Conservation (phyloP, 352 stramenopile genomes). For the Thalassiosira ordinaria region DNA sequence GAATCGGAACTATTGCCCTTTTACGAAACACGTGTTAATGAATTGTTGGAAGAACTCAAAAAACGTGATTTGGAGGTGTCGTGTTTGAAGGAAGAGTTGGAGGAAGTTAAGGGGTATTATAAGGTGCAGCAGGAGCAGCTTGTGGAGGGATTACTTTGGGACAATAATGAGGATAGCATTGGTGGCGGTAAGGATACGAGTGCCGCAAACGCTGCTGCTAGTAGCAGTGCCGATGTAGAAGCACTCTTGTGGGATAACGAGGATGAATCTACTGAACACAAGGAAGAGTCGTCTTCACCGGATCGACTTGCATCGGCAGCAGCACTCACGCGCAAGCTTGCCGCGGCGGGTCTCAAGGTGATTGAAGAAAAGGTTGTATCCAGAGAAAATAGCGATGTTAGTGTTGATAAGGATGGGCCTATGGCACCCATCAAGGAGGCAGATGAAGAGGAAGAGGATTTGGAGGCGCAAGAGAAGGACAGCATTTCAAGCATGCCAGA, state of each 20-base stretch:
- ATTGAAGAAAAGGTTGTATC: conserved; percentile 12
- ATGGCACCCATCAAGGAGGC: background rate
- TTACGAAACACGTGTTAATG: background rate
- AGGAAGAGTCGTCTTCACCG: too few species aligned
- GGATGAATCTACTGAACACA: too few species aligned
- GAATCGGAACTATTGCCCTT: background rate
- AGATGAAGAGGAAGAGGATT: background rate
- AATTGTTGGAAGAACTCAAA: conserved; percentile 5
- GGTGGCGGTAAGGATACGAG: background rate
- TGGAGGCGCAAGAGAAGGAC: too few species aligned
- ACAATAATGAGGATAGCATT: conserved; percentile 1
- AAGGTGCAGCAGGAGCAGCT: conserved; percentile 8
- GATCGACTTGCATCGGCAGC: background rate
- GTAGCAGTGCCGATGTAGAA: background rate
- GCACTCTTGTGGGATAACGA: too few species aligned
- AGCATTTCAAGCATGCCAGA: too few species aligned
- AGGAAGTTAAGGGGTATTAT: background rate
- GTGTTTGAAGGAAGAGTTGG: conserved; percentile 4
- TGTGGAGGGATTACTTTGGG: background rate
- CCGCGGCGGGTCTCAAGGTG: background rate
- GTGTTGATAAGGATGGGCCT: background rate
- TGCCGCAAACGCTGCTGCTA: background rate
- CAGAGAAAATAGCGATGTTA: background rate
- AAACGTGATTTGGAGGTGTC: conserved; percentile 7
- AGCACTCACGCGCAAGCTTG: background rate